Conservation (phyloP, 2,329 filamentous ascomycete species). For the Metarhizium robertsii region DNA sequence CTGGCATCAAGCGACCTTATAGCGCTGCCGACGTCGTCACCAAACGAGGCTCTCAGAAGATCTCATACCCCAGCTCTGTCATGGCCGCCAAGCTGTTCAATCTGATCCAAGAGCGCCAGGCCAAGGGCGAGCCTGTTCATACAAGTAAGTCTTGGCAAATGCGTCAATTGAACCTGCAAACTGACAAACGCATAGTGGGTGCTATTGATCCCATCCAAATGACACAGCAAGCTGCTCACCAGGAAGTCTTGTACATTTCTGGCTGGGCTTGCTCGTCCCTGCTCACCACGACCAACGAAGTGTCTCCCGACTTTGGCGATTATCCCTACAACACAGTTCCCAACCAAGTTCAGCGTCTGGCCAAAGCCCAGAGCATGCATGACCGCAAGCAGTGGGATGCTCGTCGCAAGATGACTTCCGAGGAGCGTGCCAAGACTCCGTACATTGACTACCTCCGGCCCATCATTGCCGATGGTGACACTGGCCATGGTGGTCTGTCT, state of each 20-base stretch:
- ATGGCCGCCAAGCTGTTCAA: conserved; percentile 96
- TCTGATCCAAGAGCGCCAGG: conserved; percentile 66
- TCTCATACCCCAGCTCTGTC: conserved; percentile 82
- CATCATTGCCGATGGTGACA: conserved; percentile 94
- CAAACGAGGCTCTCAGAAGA: conserved; percentile 80
- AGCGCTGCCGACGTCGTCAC: conserved; percentile 83
- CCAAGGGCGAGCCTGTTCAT: conserved; percentile 80
- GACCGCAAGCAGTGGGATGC: conserved; percentile 92
- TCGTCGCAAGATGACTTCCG: conserved; percentile 65
- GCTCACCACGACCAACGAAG: conserved; percentile 89
- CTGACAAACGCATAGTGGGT: conserved; percentile 54
- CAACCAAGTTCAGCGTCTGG: conserved; percentile 91
- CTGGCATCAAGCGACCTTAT: conserved; percentile 87
- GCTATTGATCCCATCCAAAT: conserved; percentile 99
- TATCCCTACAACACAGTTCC: conserved; percentile 99
- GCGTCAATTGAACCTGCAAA: neutral
- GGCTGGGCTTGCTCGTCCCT: conserved; percentile 97
- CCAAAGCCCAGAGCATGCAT: conserved; percentile 95
- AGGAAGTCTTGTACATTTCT: conserved; percentile 92
- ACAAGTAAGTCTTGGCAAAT: conserved; percentile 53
- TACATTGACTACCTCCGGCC: conserved; percentile 90
- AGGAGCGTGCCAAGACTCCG: conserved; percentile 64
- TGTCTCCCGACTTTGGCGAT: conserved; percentile 95
- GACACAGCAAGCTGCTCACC: conserved; percentile 94
- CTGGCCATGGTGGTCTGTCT: conserved; percentile 85